Percentiles rank a stretch among this genome's conserved stretches.
These are phyloP conservation scores for Penicillium concentricum DNA, from an alignment of 2,329 filamentous ascomycete species.

Conservation along the genomic window DNA sequence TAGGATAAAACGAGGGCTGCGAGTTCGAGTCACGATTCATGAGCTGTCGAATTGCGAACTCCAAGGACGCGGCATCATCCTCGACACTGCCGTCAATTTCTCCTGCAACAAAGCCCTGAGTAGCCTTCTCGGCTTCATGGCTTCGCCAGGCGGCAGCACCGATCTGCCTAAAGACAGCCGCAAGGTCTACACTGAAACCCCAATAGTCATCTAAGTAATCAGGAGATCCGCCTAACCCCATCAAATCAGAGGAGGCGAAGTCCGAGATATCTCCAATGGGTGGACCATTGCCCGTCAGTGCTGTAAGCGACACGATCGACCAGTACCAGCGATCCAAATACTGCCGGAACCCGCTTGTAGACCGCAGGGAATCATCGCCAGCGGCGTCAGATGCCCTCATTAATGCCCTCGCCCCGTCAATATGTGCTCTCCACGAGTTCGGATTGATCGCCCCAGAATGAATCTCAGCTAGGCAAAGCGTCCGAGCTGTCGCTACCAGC, in stretches of 20 bases:
- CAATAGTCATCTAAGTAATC: conserved; percentile 46
- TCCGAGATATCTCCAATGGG: conserved; percentile 31
- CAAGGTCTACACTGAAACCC: conserved; percentile 42
- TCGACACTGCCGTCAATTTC: conserved; percentile 24
- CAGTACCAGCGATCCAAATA: conserved; percentile 44
- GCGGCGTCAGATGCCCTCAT: conserved; percentile 28
- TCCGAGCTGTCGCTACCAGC: conserved; percentile 43
- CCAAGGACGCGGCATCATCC: conserved; percentile 33
- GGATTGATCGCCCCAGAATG: conserved; percentile 42
- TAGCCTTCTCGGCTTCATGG: conserved; percentile 18
- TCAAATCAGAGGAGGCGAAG: conserved; percentile 15
- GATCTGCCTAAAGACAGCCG: conserved; percentile 41
- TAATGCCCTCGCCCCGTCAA: conserved; percentile 43
- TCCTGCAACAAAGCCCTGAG: conserved; percentile 14
- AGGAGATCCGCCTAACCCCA: conserved; percentile 17
- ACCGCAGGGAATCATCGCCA: conserved; percentile 23
- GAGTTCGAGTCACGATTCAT: conserved; percentile 33
- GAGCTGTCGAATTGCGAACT: conserved; percentile 34
- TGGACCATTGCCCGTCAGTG: conserved; percentile 40
- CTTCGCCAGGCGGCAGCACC: conserved; percentile 37
- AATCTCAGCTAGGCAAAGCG: conserved; percentile 45
- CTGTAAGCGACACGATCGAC: conserved; percentile 44
- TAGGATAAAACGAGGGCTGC: conserved; percentile 37
- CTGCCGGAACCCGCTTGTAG: conserved; percentile 34
- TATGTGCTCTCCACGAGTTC: conserved; percentile 45